Evolutionary conservation across 495 filamentous ascomycete genomes (phyloP), one percentile per base, ranked within the genome.

Genomic region (Penicillium malachiteum): DNA sequence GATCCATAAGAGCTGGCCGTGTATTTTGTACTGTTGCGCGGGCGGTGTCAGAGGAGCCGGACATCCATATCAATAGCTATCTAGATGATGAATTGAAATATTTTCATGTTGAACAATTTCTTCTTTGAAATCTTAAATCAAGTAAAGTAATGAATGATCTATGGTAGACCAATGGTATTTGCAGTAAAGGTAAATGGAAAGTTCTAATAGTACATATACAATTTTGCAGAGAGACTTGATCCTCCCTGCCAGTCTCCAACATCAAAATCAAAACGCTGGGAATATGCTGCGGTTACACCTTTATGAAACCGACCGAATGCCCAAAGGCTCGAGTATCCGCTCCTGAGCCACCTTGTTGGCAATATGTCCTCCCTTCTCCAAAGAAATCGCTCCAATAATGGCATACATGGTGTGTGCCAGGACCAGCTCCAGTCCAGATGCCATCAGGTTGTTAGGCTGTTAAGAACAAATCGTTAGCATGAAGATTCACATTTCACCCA

Each of bases 1-100:
- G 84, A 83, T 77, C 87, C 85, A 91, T 94, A 92, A 92, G 89
- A 94, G 84, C 89, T 88, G 89, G 83, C 88, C 87, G 81, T 77
- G 87, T 80, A 87, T 81, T 85, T 72, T 77, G 58, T 55, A 59
- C 68, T 73, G 77, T 91, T 89, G 86, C 86, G 82, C 83, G 84
- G 88, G 84, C 88, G 83, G 90, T 84, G 89, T 94, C 89, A 92
- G 89, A 92, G 87, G 87, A 77, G 83, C 82, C 88, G 72, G 57
- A 93, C 88, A 93, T 78, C 48, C 45, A 16, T 30, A 14, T 43
- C 7, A 21, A 18, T 5, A 17, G 21, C 16, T 21, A 30, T 18
- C 14, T 14, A 17, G 10, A n/a, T 41, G 14, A n/a, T 41, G 13
- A 17, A 41, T 14, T 41, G 12, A 41, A 11, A 41, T 13, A 6